phyloP scores from a whole-genome alignment of 768 basidiomycete genomes.

The Boletus sensibilis region DNA sequence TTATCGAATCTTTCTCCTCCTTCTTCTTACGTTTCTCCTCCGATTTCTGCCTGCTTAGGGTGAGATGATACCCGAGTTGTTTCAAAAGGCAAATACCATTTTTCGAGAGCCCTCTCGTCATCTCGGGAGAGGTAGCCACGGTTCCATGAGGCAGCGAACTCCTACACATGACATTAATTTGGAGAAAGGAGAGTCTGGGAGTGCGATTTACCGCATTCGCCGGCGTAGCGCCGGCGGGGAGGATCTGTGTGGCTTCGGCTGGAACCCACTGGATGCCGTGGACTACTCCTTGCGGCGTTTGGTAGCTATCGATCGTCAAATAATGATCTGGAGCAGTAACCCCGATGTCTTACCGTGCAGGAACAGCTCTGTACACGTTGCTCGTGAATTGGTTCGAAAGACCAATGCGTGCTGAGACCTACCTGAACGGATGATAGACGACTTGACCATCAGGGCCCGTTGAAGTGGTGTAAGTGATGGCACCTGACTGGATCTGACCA shows the following conservation, averaged over 20 bases:
- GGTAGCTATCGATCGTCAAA: constrained; percentile 51
- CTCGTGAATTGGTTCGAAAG: constrained; percentile 12
- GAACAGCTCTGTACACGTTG: constrained; percentile 54
- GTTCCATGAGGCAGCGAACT: constrained; percentile 58
- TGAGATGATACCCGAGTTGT: constrained; percentile 12
- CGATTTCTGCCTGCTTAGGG: constrained; percentile 42
- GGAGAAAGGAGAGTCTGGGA: constrained; percentile 2
- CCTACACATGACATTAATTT: constrained; percentile 36
- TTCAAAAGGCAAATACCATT: constrained; percentile 40
- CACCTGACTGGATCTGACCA: constrained; percentile 58
- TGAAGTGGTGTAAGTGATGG: constrained; percentile 71
- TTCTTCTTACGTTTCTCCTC: constrained; percentile 54
- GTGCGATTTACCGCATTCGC: constrained; percentile 49
- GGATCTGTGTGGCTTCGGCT: constrained; percentile 61
- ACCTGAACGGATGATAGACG: constrained; percentile 76
- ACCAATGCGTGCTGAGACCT: constrained; percentile 23
- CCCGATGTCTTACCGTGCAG: constrained; percentile 58
- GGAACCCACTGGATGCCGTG: constrained; percentile 66
- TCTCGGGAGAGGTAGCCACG: constrained; percentile 40
- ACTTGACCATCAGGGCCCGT: constrained; percentile 58
- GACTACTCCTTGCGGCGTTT: constrained; percentile 65
- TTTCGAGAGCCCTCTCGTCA: constrained; percentile 42
- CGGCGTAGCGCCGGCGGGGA: constrained; percentile 60
- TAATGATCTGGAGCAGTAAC: background rate
- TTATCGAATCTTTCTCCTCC: constrained; percentile 45